These are phyloP conservation scores for Cordyceps javanica DNA, from an alignment of 2,329 filamentous ascomycete species.

Conservation along the genomic window DNA sequence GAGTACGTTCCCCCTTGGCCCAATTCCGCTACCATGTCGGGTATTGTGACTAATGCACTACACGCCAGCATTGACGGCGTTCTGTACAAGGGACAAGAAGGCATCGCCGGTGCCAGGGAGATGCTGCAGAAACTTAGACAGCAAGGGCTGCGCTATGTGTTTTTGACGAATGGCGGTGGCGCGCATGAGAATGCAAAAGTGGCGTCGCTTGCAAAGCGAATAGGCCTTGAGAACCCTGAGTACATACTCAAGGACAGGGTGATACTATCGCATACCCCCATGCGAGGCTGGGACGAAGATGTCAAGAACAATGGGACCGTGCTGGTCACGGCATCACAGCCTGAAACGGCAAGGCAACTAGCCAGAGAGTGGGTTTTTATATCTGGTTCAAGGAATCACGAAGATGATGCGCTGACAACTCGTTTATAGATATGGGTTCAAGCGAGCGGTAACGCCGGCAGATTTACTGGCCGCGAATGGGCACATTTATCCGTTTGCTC, in stretches of 20 bases:
- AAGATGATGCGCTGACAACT: constrained; percentile 13
- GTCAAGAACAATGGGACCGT: constrained; percentile 46
- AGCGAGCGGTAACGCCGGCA: constrained; percentile 74
- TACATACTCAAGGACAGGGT: constrained; percentile 29
- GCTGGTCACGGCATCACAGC: constrained; percentile 65
- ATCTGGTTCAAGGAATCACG: neutral
- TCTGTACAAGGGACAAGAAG: constrained; percentile 73
- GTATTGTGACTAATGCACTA: constrained; percentile 14
- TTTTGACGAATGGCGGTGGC: constrained; percentile 93
- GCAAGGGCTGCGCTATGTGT: constrained; percentile 80
- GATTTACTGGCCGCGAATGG: constrained; percentile 74
- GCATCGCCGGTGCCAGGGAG: constrained; percentile 71
- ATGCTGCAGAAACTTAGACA: constrained; percentile 67
- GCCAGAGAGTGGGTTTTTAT: constrained; percentile 51
- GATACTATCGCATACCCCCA: constrained; percentile 87
- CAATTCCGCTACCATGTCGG: neutral
- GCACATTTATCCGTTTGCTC: constrained; percentile 75
- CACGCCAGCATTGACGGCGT: constrained; percentile 74
- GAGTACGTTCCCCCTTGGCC: constrained; percentile 22
- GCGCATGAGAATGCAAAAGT: constrained; percentile 56
- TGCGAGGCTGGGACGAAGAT: constrained; percentile 49
- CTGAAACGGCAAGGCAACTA: constrained; percentile 62
- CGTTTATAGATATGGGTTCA: constrained; percentile 58
- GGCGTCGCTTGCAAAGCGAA: constrained; percentile 27
- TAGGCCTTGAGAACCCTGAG: constrained; percentile 26